These are phyloP conservation scores for Phalaenopsis equestris DNA, from an alignment of 106 monocot genomes.

Conservation along the genomic window DNA sequence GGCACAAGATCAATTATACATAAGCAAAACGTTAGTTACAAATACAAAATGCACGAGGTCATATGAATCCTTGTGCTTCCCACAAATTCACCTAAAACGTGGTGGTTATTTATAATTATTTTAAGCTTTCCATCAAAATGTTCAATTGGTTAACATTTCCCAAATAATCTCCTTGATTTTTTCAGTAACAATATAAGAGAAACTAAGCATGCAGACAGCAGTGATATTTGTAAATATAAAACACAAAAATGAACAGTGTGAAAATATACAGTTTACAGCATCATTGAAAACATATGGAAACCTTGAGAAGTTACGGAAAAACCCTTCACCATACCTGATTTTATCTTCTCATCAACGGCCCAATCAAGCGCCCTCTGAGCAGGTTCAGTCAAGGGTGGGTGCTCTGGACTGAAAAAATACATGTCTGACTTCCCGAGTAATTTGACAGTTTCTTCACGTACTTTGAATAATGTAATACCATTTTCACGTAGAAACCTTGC, in stretches of 20 bases:
- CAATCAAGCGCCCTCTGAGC: constrained; percentile 90
- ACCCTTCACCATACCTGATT: constrained; percentile 43
- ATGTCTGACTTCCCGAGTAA: constrained; percentile 84
- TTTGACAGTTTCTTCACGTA: constrained; percentile 62
- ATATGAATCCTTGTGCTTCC: too few relatives aligned
- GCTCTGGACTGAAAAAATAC: constrained; percentile 68
- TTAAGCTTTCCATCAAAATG: too few relatives aligned
- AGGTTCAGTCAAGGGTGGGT: constrained; percentile 74
- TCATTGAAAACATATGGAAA: background rate
- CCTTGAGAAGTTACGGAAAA: background rate
- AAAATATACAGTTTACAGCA: background rate
- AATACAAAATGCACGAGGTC: too few relatives aligned
- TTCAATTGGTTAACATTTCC: background rate
- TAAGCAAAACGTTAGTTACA: too few relatives aligned
- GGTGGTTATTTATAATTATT: too few relatives aligned
- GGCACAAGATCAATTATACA: background rate
- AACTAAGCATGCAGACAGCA: background rate
- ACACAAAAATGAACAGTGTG: background rate
- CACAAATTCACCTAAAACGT: too few relatives aligned
- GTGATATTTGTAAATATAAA: background rate
- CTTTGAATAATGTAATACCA: constrained; percentile 73
- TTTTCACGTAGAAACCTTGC: constrained; percentile 73
- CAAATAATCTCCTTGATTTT: background rate
- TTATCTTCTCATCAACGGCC: constrained; percentile 76
- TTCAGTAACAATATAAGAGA: background rate